These are phyloP conservation scores for Magnusiomyces paraingens DNA, from an alignment of 1,139 yeast genomes.

Conservation along the genomic window DNA sequence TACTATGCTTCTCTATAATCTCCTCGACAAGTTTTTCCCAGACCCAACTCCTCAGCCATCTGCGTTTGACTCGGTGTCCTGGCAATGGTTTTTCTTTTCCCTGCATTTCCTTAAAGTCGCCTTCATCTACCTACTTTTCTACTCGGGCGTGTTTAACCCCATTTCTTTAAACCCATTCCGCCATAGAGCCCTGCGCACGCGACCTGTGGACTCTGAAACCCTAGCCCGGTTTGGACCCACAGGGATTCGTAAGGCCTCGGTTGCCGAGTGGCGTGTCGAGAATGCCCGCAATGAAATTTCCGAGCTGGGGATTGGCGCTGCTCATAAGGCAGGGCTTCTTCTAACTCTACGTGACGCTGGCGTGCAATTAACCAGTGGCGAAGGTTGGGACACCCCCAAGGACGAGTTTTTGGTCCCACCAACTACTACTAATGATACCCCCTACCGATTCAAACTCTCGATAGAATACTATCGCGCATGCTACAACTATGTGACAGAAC, in stretches of 20 bases:
- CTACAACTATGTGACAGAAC: no score
- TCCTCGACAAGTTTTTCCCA: slow-evolving; percentile 30
- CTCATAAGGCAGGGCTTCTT: slow-evolving; percentile 69
- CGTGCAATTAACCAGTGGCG: slow-evolving; percentile 58
- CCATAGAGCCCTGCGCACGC: slow-evolving; percentile 13
- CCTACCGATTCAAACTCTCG: no score
- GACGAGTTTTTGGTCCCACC: neutral
- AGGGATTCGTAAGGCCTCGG: slow-evolving; percentile 68
- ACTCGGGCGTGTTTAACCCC: slow-evolving; percentile 77
- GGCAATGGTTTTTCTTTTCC: slow-evolving; percentile 62
- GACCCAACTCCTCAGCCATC: slow-evolving; percentile 31
- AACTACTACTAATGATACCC: no score
- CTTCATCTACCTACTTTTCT: slow-evolving; percentile 52
- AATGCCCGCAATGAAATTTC: slow-evolving; percentile 45
- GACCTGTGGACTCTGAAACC: slow-evolving; percentile 36
- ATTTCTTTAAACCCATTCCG: slow-evolving; percentile 43
- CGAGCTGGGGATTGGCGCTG: slow-evolving; percentile 72
- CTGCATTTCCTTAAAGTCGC: slow-evolving; percentile 61
- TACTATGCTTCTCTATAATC: slow-evolving; percentile 51
- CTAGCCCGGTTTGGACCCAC: slow-evolving; percentile 83
- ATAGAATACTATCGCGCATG: no score
- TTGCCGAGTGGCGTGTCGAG: slow-evolving; percentile 64
- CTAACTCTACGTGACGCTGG: slow-evolving; percentile 52
- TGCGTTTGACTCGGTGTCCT: slow-evolving; percentile 41
- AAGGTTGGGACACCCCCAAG: slow-evolving; percentile 48